Conservation (phyloP, 352 stramenopile genomes). For the Globisporangium barbulae region DNA sequence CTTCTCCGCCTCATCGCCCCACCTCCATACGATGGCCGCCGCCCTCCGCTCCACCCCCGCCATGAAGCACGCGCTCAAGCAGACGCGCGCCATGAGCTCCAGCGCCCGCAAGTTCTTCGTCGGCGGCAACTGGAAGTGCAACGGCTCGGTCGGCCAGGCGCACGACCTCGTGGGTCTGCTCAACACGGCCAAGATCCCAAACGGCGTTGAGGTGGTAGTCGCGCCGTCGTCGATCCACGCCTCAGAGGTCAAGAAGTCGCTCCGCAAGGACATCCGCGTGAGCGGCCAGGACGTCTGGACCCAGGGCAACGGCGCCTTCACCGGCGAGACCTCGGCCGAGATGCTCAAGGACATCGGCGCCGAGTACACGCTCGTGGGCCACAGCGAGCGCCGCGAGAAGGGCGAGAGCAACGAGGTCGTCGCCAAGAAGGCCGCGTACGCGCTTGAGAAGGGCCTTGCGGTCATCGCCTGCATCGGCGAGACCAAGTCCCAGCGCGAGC, state of each 20-base stretch:
- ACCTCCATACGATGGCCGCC: conserved; percentile 1
- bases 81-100: conserved; percentile 63
- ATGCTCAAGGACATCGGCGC: conserved; percentile 96
- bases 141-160: conserved; percentile 67
- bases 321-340: conserved; percentile 96
- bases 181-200: conserved; percentile 81
- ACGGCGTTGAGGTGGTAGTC: conserved; percentile 94
- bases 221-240: conserved; percentile 94
- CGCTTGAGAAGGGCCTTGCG: conserved; percentile 90
- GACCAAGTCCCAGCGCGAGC: conserved; percentile 93
- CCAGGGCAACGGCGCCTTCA: conserved; percentile 94
- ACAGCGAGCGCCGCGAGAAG: conserved; percentile 94
- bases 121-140: conserved; percentile 99
- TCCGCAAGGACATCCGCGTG: conserved; percentile 70
- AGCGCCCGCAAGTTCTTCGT: conserved; percentile 96
- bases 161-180: conserved; percentile 73
- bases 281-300: conserved; percentile 95
- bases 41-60: conserved; percentile 27
- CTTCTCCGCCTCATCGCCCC: conserved; percentile 9
- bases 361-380: conserved; percentile 95
- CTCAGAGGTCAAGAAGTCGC: conserved; percentile 49
- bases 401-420: conserved; percentile 92
- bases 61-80: conserved; percentile 34
- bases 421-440: conserved; percentile 93
- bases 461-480: conserved; percentile 98